These are phyloP conservation scores for Leccinum arenicola DNA, from an alignment of 768 basidiomycete genomes.

Conservation along the genomic window DNA sequence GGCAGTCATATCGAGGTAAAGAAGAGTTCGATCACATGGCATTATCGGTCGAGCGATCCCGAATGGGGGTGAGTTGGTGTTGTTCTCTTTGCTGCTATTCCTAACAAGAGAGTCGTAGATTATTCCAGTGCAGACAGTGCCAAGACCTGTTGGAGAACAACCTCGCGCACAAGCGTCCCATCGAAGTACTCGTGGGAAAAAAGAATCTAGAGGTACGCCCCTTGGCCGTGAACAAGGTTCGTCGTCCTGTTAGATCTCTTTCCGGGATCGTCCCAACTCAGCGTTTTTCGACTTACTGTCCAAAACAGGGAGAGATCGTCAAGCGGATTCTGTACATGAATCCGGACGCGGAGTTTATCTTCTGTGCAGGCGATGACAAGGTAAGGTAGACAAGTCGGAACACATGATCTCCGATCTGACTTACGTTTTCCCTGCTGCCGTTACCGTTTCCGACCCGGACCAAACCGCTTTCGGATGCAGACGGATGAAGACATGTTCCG, in stretches of 20 bases:
- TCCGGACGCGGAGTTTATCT: slow-evolving; percentile 92
- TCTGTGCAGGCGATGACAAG: slow-evolving; percentile 99
- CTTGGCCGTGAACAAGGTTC: slow-evolving; percentile 87
- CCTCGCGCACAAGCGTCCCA: slow-evolving; percentile 87
- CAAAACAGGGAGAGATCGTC: slow-evolving; percentile 82
- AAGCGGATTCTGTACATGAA: slow-evolving; percentile 90
- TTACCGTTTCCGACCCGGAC: neutral
- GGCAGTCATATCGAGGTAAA: slow-evolving; percentile 97
- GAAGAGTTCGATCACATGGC: slow-evolving; percentile 98
- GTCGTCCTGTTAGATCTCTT: slow-evolving; percentile 1
- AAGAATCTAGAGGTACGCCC: slow-evolving; percentile 98
- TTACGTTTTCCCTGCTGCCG: neutral
- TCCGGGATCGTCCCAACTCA: neutral
- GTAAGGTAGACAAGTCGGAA: slow-evolving; percentile 33
- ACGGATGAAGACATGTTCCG: slow-evolving; percentile 99
- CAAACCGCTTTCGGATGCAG: slow-evolving; percentile 32
- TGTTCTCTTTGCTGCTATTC: neutral
- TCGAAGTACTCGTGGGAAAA: slow-evolving; percentile 96
- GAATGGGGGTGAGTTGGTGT: slow-evolving; percentile 82
- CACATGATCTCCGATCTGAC: neutral
- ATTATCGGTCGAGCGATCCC: slow-evolving; percentile 89
- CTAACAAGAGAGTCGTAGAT: slow-evolving; percentile 35
- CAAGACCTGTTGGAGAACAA: slow-evolving; percentile 96
- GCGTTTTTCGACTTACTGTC: neutral
- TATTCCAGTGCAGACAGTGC: slow-evolving; percentile 95